Conservation (phyloP, 176 grass and related monocot genomes). For the Ananas comosus region DNA sequence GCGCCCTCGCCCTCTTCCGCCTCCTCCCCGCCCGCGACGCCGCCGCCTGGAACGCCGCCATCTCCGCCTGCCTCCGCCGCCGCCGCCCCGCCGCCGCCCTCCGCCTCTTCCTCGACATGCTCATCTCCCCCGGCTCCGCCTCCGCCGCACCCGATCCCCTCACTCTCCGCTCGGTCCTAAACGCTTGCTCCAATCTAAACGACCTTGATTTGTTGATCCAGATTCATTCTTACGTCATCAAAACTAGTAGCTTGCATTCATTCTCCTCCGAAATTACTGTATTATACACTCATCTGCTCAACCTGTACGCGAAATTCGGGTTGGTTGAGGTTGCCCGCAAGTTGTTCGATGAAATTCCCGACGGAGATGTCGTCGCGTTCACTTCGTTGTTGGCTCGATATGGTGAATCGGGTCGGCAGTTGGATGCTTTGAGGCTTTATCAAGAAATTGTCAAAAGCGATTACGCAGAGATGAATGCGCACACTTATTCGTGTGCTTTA, state of each 20-base stretch:
- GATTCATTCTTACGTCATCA: conserved; percentile 26
- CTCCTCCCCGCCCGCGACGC: conserved; percentile 34
- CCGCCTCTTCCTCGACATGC: conserved; percentile 29
- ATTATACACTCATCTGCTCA: conserved; percentile 17
- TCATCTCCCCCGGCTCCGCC: conserved; percentile 15
- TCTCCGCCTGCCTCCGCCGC: too few species aligned
- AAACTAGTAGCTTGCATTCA: background rate
- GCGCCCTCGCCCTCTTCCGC: conserved; percentile 25
- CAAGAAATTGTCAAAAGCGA: conserved; percentile 17
- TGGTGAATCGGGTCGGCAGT: conserved; percentile 6
- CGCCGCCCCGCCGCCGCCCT: background rate
- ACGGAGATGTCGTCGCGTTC: conserved; percentile 24
- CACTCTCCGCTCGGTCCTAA: conserved; percentile 27
- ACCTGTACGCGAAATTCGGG: conserved; percentile 6
- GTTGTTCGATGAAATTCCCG: conserved; percentile 29
- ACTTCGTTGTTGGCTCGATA: conserved; percentile 23
- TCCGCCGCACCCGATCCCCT: conserved; percentile 14
- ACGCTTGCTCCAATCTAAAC: background rate
- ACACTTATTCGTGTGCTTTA: conserved; percentile 28
- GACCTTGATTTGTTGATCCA: conserved; percentile 21
- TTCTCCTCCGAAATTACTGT: conserved; percentile 14
- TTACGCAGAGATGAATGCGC: conserved; percentile 15
- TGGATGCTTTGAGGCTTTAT: conserved; percentile 21
- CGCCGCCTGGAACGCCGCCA: too few species aligned
- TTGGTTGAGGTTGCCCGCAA: conserved; percentile 10